Evolutionary conservation across 805 yeast genomes (phyloP).

Genomic region (Blastobotrys robertii): DNA sequence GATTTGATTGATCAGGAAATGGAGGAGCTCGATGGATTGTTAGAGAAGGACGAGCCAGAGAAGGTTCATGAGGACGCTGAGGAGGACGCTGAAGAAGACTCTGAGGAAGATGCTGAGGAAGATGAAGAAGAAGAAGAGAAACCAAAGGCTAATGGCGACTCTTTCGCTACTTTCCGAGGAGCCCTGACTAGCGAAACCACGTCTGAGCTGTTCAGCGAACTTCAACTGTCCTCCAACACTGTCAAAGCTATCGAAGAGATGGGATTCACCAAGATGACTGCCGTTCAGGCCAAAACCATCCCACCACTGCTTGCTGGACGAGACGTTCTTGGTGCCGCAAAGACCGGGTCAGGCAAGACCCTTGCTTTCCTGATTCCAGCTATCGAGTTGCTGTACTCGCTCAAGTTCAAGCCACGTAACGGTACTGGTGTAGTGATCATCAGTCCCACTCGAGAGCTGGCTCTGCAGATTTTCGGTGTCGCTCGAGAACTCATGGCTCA

Average conservation of each 20-base stretch:
- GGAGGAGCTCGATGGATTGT: slow-evolving; percentile 15
- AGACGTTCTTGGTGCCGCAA: slow-evolving; percentile 98
- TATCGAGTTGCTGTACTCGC: slow-evolving; percentile 77
- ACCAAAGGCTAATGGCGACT: slow-evolving; percentile 1
- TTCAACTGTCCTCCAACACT: slow-evolving; percentile 74
- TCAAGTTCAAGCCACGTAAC: slow-evolving; percentile 93
- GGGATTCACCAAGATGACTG: slow-evolving; percentile 91
- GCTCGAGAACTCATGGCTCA: slow-evolving; percentile 86
- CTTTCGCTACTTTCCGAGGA: slow-evolving; percentile 17
- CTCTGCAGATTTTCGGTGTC: slow-evolving; percentile 95
- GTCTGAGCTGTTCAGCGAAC: slow-evolving; percentile 31
- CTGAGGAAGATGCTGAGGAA: slow-evolving; percentile 23
- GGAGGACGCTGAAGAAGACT: slow-evolving; percentile 14
- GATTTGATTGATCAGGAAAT: slow-evolving; percentile 17
- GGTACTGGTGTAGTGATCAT: slow-evolving; percentile 96
- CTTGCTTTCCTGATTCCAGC: slow-evolving; percentile 94
- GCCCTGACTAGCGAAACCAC: slow-evolving; percentile 13
- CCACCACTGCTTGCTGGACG: slow-evolving; percentile 95
- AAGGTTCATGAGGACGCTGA: slow-evolving; percentile 24
- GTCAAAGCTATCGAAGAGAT: slow-evolving; percentile 68
- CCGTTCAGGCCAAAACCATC: slow-evolving; percentile 90
- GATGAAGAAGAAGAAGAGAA: slow-evolving; percentile 18
- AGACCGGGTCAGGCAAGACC: slow-evolving; percentile 98
- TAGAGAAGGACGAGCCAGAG: slow-evolving; percentile 14
- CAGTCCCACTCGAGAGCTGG: slow-evolving; percentile 96